Evolutionary conservation across 306 rosid species (phyloP), one percentile per base, ranked within the genome.

Genomic region (Casuarina cunninghamiana): DNA sequence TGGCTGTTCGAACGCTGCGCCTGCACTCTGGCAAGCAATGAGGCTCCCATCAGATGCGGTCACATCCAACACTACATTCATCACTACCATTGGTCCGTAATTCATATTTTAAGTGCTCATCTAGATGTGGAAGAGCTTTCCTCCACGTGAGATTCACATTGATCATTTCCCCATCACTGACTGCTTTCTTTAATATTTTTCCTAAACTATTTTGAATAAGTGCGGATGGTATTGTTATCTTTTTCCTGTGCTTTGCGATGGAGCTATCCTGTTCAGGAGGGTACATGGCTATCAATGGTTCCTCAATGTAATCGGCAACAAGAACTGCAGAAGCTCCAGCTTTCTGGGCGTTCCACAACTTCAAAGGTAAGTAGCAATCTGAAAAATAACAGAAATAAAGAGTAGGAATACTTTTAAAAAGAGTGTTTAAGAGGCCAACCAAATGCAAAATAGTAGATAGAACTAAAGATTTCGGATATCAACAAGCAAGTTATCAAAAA

Each of bases 271-370:
- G 97, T 80, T 85, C 94, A 19, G 99, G 99, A 21, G 99, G 82
- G 83, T 93, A 97, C 99, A 95, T 95, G 45, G 99, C 91, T 70
- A 95, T 95, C 66, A 95, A 85, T 53, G 80, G 72, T 76, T 95
- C 99, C 78, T 93, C 98, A 54, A 90, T 13, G 82, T 88, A 71
- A 86, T 95, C 99, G 9, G 99, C 97, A 39, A 95, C 97, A 77
- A 95, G 99, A 86, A 95, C 99, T 73, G 99, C 97, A 78, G 97
- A 90, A 75, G 98, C 99, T 66, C 99, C 99, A 9, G 98, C 99
- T 82, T 90, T 93, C 86, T 95, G 99, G 78, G 99, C 99, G 84
- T 95, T 95, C 99, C 98, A 95, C n/a, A 91, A 98, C 89, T 95
- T 95, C 86, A 93, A 82, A 67, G 99, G 97, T 79, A 95, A 95